Conservation (phyloP, 2,329 filamentous ascomycete genomes). For the Akanthomyces muscarius region DNA sequence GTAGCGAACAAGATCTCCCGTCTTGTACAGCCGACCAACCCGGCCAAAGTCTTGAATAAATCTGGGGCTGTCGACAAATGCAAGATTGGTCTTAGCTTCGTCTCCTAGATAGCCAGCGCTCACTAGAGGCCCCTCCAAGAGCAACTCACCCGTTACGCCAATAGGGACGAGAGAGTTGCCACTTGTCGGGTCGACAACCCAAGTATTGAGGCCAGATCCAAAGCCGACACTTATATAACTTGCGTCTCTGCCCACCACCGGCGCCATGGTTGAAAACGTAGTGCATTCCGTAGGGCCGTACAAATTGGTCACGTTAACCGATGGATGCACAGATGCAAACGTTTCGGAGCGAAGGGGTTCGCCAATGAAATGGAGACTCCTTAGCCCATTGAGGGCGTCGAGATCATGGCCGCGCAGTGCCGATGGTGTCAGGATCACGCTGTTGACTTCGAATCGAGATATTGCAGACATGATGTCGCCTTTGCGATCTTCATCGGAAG, state of each 20-base stretch:
- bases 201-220: conserved; percentile 19
- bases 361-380: conserved; percentile 1
- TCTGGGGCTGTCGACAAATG: conserved; percentile 25
- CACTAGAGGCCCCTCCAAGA: conserved; percentile 41
- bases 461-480: conserved; percentile 12
- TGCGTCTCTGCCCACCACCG: neutral
- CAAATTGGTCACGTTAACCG: conserved; percentile 13
- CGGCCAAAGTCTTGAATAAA: neutral
- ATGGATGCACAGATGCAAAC: neutral
- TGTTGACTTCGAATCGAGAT: conserved; percentile 13
- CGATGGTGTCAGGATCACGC: neutral
- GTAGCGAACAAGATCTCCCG: conserved; percentile 46
- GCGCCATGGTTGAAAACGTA: neutral
- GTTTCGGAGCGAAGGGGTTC: neutral
- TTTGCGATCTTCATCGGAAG: conserved; percentile 13
- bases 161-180: conserved; percentile 28
- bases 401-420: neutral
- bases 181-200: conserved; percentile 31
- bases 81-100: conserved; percentile 38
- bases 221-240: conserved; percentile 15
- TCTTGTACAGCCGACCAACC: conserved; percentile 37
- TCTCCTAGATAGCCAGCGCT: conserved; percentile 48
- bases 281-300: neutral
- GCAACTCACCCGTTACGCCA: conserved; percentile 33
- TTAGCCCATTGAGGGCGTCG: neutral